Evolutionary conservation across 805 yeast genomes (phyloP).

Genomic region (Ogataea ramenticola): DNA sequence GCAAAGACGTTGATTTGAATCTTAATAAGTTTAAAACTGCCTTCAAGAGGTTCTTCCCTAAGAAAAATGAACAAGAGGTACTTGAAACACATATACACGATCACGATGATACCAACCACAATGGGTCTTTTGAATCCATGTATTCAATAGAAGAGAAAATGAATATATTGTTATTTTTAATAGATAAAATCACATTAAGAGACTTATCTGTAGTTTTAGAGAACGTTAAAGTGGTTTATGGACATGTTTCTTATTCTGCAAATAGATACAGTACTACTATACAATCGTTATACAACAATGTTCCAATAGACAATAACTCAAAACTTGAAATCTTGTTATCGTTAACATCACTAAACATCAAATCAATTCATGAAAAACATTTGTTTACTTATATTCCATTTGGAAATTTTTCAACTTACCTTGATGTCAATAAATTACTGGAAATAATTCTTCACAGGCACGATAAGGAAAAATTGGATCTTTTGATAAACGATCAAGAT

Average conservation of each 20-base stretch:
- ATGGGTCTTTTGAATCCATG: background rate
- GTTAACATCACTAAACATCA: background rate
- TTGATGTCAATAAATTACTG: background rate
- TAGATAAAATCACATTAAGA: background rate
- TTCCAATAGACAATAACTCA: background rate
- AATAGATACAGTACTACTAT: background rate
- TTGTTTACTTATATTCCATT: conserved; percentile 2
- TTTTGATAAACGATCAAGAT: background rate
- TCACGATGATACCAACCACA: too few relatives aligned
- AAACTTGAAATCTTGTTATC: background rate
- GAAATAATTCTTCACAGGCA: background rate
- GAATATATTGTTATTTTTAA: background rate
- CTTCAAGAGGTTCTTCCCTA: background rate
- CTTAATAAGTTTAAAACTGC: background rate
- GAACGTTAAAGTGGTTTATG: background rate
- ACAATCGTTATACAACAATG: background rate
- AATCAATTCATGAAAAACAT: background rate
- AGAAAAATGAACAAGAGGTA: background rate
- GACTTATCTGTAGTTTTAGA: background rate
- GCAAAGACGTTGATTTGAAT: background rate
- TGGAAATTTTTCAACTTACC: conserved; percentile 1
- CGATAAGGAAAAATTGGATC: background rate
- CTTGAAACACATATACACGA: too few relatives aligned
- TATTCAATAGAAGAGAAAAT: background rate
- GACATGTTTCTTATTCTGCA: background rate